Percentiles rank a stretch among this genome's conserved stretches.
Evolutionary conservation across 2,329 filamentous ascomycete species (phyloP).

Genomic region (Aspergillus niger): DNA sequence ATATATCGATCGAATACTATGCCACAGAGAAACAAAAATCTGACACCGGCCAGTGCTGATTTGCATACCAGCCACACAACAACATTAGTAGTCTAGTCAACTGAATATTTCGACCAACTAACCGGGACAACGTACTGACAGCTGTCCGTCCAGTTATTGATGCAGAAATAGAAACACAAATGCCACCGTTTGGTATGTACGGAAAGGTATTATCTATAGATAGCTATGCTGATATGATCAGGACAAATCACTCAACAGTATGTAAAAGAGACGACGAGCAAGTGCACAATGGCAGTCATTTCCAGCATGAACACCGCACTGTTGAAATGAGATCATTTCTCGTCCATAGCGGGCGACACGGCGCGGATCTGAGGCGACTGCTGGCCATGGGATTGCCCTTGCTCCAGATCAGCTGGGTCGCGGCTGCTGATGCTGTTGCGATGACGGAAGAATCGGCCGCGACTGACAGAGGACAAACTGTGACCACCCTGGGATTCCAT

Average conservation of each 20-base stretch:
- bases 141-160: not conserved
- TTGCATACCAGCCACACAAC: too few relatives aligned
- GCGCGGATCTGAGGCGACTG: conserved; percentile 14
- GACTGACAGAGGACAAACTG: conserved; percentile 48
- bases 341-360: conserved; percentile 15
- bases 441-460: conserved; percentile 65
- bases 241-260: too few relatives aligned
- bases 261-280: not conserved
- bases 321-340: conserved; percentile 4
- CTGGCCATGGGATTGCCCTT: conserved; percentile 43
- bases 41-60: too few relatives aligned
- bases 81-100: not conserved
- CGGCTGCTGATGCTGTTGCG: conserved; percentile 33
- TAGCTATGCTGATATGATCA: conserved; percentile 5
- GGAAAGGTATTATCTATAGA: not conserved
- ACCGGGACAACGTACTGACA: not conserved
- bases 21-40: too few relatives aligned
- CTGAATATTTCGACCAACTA: not conserved
- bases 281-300: not conserved
- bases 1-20: too few relatives aligned
- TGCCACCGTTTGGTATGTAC: not conserved
- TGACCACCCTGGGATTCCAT: conserved; percentile 34
- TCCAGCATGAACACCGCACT: not conserved
- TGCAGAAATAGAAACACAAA: not conserved
- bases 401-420: conserved; percentile 47